Base-by-base conservation (phyloP, 352 stramenopile genomes). In the Phytophthora ramorum region DNA sequence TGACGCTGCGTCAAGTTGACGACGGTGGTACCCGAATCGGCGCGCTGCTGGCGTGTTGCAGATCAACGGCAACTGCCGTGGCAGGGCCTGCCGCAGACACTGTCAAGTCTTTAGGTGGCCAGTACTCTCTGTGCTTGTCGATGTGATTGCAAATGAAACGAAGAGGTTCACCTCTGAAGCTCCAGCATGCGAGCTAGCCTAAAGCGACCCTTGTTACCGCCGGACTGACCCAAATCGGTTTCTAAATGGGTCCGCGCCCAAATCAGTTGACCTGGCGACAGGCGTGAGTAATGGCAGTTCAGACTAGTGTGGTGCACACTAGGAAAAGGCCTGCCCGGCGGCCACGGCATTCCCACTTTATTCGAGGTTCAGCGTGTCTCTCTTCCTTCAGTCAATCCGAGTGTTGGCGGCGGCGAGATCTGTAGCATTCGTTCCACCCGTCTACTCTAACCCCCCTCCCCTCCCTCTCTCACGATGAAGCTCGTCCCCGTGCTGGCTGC, bases 391-490 rank as follows among this genome's bases (percentile, higher is more conserved):
- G 19, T 59, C 38, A 66, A 44, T 34, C 22, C 28, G 35, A 66
- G 58, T 52, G 17, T 58, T 52, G 54, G 17, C 22, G 19, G 37
- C 44, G 47, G 45, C 44, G 40, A 67, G 57, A 67, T 49, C 44
- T 48, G 52, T 35, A 47, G 41, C 35, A 63, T 40, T 10, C 48
- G 32, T 53, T 16, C 50, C 61, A 5, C 53, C 67, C 62, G 67
- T 75, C 67, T 75, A 74, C 67, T 43, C 35, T 17, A 9, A 19
- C 19, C 13, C n/a, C n/a, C n/a, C n/a, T n/a, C n/a, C 24, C 3
- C 19, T 12, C 57, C 30, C 16, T 22, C 10, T 17, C 19, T 50
- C 13, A 2, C 28, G 10, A 85, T 85, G 76, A 85, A 85, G 67
- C 35, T 79, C 32, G n/a, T 66, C n/a, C 46, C 68, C 24, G 32